Evolutionary conservation across 805 yeast species (phyloP), one percentile per base, ranked within the genome.

Genomic region (Wickerhamomyces sydowiorum): DNA sequence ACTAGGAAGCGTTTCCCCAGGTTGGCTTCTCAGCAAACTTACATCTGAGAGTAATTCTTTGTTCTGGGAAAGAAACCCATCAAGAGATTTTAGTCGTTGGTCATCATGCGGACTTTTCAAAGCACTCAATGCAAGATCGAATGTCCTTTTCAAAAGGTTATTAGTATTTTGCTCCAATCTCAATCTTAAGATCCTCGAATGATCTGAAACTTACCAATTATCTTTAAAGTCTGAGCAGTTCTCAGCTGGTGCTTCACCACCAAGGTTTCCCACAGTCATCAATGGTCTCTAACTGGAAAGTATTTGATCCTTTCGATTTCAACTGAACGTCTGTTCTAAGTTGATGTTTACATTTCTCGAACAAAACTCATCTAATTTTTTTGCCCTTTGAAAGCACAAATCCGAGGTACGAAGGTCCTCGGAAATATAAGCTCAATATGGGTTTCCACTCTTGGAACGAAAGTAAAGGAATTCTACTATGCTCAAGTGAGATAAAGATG

Each of bases 101-200:
- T 38, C 8, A 3, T 53, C 50, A 12, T 42, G 43, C 2, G 51
- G 46, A 1, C 22, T 42, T 29, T 39, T 40, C 20, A 56, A 44
- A 1, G 46, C 47, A 25, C 42, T 45, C 30, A 54, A 47, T 21
- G 57, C 59, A 24, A 48, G 47, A 36, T 50, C 56, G 36, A 54
- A 54, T 3, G 59, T 47, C 60, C 60, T 51, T 31, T 21, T 21
- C 8, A 8, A 14, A 21, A 8, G 12, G 22, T 22, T 42, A 49
- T 44, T 44, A 44, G 49, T 44, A 27, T 24, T 8, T 8, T 24
- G 27, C 27, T 24, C 12, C 27, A 8, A 8, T 12, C 12, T 8
- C 8, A 12, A 24, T 24, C 27, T 24, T 8, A 12, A 5, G 29
- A 28, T 28, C 12, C 30, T 30, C 14, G n/a, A n/a, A n/a, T n/a